Evolutionary conservation across 129 eudicot genomes (phyloP).

Genomic region (Artemisia argyi): DNA sequence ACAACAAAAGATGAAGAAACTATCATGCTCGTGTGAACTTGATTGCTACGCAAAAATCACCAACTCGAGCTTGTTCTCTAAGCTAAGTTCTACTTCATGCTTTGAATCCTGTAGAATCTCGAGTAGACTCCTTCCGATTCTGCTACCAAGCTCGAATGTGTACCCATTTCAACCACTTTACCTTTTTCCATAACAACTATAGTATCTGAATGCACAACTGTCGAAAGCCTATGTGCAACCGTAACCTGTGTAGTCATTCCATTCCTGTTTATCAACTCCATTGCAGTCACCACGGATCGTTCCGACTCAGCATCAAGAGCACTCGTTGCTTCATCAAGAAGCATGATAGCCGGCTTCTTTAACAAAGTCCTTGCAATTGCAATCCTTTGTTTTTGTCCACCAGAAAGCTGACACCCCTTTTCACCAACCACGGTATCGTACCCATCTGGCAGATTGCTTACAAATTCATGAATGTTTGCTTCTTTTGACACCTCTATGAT

Average conservation of each 20-base stretch:
- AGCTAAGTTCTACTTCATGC: constrained; percentile 32
- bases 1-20: background rate
- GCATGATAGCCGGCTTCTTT: constrained; percentile 72
- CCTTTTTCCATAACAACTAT: constrained; percentile 84
- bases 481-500: constrained; percentile 60
- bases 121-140: constrained; percentile 61
- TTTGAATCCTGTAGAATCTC: constrained; percentile 62
- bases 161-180: constrained; percentile 70
- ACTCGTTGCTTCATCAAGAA: constrained; percentile 87
- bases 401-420: constrained; percentile 87
- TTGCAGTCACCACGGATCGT: constrained; percentile 58
- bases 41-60: background rate
- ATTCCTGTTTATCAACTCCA: constrained; percentile 47
- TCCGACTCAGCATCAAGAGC: constrained; percentile 89
- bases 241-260: constrained; percentile 56
- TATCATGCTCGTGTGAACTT: background rate
- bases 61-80: background rate
- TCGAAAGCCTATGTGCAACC: constrained; percentile 86
- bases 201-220: constrained; percentile 61
- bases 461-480: constrained; percentile 73
- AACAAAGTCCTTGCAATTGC: constrained; percentile 72
- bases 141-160: constrained; percentile 48
- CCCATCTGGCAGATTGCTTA: constrained; percentile 74
- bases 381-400: constrained; percentile 84
- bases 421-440: constrained; percentile 74